Conservation (phyloP, 164 flowering plant species). For the Piper longum region DNA sequence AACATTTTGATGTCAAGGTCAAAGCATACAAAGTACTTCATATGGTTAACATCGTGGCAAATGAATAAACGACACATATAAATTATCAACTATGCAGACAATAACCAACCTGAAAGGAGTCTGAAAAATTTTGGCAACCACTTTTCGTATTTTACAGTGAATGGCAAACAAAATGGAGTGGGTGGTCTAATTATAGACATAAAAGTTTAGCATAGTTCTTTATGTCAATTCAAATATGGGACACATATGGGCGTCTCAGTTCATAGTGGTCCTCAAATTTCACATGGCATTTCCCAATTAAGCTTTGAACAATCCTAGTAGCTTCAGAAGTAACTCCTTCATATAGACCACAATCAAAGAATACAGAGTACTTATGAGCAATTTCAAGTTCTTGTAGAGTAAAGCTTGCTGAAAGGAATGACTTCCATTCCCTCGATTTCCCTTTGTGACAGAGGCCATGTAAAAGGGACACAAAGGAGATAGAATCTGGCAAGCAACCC, state of each 20-base stretch:
- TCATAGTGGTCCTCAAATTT: constrained; percentile 5
- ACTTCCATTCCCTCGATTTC: constrained; percentile 45
- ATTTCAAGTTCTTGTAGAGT: constrained; percentile 28
- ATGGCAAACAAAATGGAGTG: no score
- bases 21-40: no score
- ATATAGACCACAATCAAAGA: constrained; percentile 28
- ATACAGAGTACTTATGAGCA: constrained; percentile 39
- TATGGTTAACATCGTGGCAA: no score
- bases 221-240: constrained; percentile 6
- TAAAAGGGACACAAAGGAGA: constrained; percentile 46
- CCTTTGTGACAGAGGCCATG: constrained; percentile 57
- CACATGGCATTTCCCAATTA: constrained; percentile 23
- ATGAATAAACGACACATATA: no score
- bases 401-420: constrained; percentile 23
- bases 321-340: constrained; percentile 33
- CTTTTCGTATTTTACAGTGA: no score
- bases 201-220: not conserved
- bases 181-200: no score
- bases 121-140: no score
- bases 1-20: no score
- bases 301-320: constrained; percentile 30
- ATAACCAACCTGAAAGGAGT: no score
- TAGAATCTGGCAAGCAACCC: constrained; percentile 37
- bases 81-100: no score
- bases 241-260: constrained; percentile 7